phyloP scores from a whole-genome alignment of 2,329 filamentous ascomycete species.

The Gliomastix tumulicola region DNA sequence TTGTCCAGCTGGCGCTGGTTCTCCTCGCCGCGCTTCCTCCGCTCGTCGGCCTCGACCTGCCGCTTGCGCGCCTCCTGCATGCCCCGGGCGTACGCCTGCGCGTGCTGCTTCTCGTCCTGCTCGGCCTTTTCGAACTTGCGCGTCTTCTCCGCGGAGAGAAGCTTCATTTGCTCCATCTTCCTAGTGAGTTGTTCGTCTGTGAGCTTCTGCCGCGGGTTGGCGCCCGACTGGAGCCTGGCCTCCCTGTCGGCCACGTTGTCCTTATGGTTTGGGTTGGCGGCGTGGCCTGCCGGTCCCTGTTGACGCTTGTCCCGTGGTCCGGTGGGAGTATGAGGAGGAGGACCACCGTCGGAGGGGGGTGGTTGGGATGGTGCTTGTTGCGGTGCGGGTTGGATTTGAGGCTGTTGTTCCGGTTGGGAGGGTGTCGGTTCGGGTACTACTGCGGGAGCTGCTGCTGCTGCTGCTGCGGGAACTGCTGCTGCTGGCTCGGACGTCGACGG shows the following conservation, averaged over 20 bases:
- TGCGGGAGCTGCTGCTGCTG: too few species aligned
- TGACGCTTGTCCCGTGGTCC: constrained; percentile 13
- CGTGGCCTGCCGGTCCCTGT: constrained; percentile 6
- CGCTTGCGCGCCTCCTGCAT: constrained; percentile 48
- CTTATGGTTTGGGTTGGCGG: constrained; percentile 6
- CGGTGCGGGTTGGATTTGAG: neutral
- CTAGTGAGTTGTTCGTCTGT: constrained; percentile 51
- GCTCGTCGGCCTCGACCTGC: constrained; percentile 44
- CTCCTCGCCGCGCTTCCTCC: constrained; percentile 42
- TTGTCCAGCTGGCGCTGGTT: constrained; percentile 46
- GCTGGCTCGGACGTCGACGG: neutral
- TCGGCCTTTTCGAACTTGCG: constrained; percentile 53
- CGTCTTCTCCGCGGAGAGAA: constrained; percentile 49
- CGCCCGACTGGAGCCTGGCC: constrained; percentile 43
- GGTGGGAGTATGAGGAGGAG: constrained; percentile 21
- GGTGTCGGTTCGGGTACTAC: neutral
- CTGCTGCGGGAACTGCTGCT: constrained; percentile 2
- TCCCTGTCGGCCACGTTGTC: constrained; percentile 23
- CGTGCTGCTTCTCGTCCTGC: constrained; percentile 49
- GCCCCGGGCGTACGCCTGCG: constrained; percentile 44
- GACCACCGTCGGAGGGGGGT: constrained; percentile 7
- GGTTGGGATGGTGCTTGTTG: neutral
- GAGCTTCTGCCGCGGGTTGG: constrained; percentile 53
- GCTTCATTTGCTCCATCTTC: constrained; percentile 56
- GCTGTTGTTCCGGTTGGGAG: neutral